A percentile compares a stretch with the other conserved stretches of the same genome.
Evolutionary conservation across 306 rosid genomes (phyloP).

Genomic region (Vigna radiata): DNA sequence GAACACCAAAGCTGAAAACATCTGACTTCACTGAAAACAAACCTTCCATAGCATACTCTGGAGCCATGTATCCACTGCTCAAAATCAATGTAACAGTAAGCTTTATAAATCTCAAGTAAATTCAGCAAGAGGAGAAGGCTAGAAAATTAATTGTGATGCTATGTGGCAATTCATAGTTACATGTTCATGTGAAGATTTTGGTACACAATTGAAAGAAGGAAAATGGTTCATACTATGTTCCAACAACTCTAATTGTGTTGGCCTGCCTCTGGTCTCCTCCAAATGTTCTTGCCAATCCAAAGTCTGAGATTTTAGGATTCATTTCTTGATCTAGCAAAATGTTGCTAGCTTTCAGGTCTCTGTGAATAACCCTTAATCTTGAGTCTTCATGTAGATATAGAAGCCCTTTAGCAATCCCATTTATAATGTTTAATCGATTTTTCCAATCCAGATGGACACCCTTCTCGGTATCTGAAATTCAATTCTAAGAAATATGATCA

Average conservation of each 20-base stretch:
- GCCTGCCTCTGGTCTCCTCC: constrained; percentile 51
- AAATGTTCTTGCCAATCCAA: constrained; percentile 64
- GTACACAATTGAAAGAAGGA: not conserved
- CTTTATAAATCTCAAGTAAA: not conserved
- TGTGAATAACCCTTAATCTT: constrained; percentile 58
- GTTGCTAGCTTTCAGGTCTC: constrained; percentile 69
- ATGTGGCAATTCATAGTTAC: constrained; percentile 4
- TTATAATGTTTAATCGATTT: constrained; percentile 45
- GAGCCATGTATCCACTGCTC: constrained; percentile 69
- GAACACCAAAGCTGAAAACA: constrained; percentile 59
- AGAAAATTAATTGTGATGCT: not conserved
- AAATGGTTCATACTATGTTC: constrained; percentile 51
- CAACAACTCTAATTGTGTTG: constrained; percentile 60
- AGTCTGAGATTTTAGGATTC: constrained; percentile 66
- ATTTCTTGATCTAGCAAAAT: constrained; percentile 56
- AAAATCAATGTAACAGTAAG: not conserved
- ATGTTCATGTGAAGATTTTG: constrained; percentile 20
- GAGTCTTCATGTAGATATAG: constrained; percentile 70
- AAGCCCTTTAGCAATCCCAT: constrained; percentile 64
- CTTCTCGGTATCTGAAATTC: constrained; percentile 45
- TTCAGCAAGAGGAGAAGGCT: not conserved
- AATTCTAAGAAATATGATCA: constrained; percentile 2
- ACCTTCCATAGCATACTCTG: constrained; percentile 65
- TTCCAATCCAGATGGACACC: constrained; percentile 54
- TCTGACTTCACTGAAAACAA: constrained; percentile 55